Percentiles rank a stretch among this genome's conserved stretches.
Conservation (phyloP, 805 yeast species). For the Zygosaccharomyces kombuchaensis region DNA sequence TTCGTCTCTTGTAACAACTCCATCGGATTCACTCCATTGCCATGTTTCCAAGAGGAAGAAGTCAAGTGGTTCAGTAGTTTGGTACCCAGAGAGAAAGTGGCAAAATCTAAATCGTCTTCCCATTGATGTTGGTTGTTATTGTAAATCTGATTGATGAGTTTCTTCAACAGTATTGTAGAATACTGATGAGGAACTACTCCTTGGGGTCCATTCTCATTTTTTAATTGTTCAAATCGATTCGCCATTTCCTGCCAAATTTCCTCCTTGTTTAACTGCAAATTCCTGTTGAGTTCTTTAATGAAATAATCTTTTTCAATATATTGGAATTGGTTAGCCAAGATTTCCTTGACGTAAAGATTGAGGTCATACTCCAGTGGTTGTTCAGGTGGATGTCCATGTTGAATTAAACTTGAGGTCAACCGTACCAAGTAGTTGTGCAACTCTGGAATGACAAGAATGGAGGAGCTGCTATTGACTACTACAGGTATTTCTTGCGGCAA, state of each 20-base stretch:
- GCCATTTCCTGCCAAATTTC: conserved; percentile 29
- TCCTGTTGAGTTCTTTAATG: conserved; percentile 26
- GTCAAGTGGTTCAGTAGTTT: conserved; percentile 36
- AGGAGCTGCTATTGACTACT: conserved; percentile 22
- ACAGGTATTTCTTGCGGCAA: conserved; percentile 34
- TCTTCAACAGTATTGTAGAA: conserved; percentile 27
- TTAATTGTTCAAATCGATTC: conserved; percentile 11
- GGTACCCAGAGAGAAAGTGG: conserved; percentile 36
- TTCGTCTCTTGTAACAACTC: conserved; percentile 26
- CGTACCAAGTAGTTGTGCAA: conserved; percentile 24
- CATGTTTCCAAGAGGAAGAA: conserved; percentile 31
- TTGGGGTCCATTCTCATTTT: conserved; percentile 5
- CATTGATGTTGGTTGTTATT: conserved; percentile 32
- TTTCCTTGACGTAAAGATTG: conserved; percentile 30
- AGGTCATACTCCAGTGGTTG: conserved; percentile 23
- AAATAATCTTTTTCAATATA: conserved; percentile 29
- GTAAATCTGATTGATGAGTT: conserved; percentile 30
- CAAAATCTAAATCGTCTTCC: conserved; percentile 36
- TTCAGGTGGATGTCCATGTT: conserved; percentile 7
- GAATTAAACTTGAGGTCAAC: conserved; percentile 16
- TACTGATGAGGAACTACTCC: conserved; percentile 20
- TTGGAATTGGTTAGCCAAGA: conserved; percentile 30
- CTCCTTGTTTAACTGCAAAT: conserved; percentile 24
- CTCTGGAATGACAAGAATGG: conserved; percentile 32
- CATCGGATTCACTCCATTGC: conserved; percentile 27